Conservation (phyloP, 768 basidiomycete genomes). For the Cubamyces sp. region DNA sequence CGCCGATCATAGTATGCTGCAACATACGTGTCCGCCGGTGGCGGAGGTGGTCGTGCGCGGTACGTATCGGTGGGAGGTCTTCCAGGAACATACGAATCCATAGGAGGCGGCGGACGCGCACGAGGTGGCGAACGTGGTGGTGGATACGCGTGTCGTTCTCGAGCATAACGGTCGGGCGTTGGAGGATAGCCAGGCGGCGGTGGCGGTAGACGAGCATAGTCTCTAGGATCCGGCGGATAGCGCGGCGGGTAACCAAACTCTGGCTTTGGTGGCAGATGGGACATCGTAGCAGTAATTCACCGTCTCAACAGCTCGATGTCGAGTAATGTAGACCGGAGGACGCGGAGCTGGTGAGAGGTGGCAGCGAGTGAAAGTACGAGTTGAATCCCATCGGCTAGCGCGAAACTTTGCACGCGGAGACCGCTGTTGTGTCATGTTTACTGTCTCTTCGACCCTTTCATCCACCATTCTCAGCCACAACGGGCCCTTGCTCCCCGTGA, state of each 20-base stretch:
- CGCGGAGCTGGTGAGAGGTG: background rate
- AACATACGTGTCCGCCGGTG: constrained; percentile 21
- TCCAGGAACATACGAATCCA: constrained; percentile 30
- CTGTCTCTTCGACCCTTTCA: background rate
- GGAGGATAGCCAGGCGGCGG: constrained; percentile 18
- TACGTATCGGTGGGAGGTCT: constrained; percentile 19
- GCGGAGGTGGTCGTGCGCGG: constrained; percentile 19
- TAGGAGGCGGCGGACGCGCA: constrained; percentile 19
- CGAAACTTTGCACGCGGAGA: constrained; percentile 1
- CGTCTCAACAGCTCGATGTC: background rate
- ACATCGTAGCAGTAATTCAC: constrained; percentile 23
- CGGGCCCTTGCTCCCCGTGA: background rate
- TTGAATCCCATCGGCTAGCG: background rate
- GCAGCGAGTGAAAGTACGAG: background rate
- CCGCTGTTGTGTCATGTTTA: constrained; percentile 30
- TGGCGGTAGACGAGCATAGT: constrained; percentile 27
- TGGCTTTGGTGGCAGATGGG: constrained; percentile 38
- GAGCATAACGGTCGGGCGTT: constrained; percentile 17
- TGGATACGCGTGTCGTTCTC: constrained; percentile 28
- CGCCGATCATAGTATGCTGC: constrained; percentile 26
- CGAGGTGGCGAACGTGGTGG: constrained; percentile 30
- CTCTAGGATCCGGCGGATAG: constrained; percentile 31
- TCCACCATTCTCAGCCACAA: background rate
- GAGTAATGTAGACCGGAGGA: background rate
- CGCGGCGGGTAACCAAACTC: constrained; percentile 35